Evolutionary conservation across 2,329 filamentous ascomycete genomes (phyloP).

Genomic region (Pseudopithomyces maydicus): DNA sequence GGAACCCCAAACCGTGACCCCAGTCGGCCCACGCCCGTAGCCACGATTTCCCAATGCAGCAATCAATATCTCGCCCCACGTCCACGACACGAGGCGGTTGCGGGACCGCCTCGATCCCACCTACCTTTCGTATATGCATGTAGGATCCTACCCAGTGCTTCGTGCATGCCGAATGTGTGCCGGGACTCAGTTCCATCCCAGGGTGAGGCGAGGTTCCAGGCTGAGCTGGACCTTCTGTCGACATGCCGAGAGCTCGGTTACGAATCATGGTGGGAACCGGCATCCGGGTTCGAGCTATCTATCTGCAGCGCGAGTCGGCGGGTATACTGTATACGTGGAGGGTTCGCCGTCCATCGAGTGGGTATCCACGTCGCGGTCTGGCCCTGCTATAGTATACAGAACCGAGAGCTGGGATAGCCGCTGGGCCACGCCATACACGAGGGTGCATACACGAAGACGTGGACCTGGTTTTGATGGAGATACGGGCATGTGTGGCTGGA

Average conservation of each 20-base stretch:
- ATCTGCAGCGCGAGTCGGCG: background rate
- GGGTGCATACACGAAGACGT: background rate
- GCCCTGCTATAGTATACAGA: too few relatives aligned
- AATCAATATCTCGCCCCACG: background rate
- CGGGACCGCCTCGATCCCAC: background rate
- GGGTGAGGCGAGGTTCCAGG: background rate
- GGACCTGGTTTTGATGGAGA: background rate
- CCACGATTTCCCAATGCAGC: background rate
- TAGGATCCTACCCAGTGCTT: background rate
- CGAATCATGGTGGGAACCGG: background rate
- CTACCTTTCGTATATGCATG: background rate
- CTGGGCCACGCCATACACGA: background rate
- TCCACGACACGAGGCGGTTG: background rate
- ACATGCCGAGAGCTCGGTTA: background rate
- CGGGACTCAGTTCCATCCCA: background rate
- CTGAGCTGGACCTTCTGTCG: background rate
- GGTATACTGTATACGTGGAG: too few relatives aligned
- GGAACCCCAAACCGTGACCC: too few relatives aligned
- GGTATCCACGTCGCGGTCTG: too few relatives aligned
- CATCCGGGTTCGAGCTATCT: background rate
- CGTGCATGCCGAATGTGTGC: background rate
- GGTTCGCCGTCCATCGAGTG: too few relatives aligned
- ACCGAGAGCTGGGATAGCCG: background rate
- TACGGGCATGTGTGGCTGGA: background rate
- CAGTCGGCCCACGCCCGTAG: too few relatives aligned